These are phyloP conservation scores for Xylaria sp. DNA, from an alignment of 2,329 filamentous ascomycete genomes.

Conservation along the genomic window DNA sequence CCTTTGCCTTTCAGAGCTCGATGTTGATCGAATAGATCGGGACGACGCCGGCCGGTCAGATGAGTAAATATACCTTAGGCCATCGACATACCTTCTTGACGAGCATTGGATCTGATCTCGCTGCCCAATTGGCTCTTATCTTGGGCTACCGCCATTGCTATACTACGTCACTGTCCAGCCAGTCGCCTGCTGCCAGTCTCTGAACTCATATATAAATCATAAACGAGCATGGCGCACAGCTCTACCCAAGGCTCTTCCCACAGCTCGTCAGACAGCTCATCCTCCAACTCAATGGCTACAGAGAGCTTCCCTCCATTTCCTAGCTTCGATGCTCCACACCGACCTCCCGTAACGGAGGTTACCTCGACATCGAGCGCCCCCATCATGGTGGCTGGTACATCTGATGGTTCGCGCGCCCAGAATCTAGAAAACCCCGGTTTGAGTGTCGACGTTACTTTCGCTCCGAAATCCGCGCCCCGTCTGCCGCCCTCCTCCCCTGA, in stretches of 20 bases:
- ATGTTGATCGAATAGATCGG: not conserved
- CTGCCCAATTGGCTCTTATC: not conserved
- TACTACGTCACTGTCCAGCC: not conserved
- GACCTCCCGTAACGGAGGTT: conserved; percentile 22
- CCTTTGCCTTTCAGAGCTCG: not conserved
- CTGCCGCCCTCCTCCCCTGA: conserved; percentile 35
- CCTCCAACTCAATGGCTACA: conserved; percentile 40
- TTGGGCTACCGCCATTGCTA: not conserved
- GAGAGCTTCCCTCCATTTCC: conserved; percentile 42
- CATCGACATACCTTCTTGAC: not conserved
- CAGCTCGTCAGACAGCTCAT: conserved; percentile 22
- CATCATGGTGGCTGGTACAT: conserved; percentile 14
- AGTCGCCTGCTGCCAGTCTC: not conserved
- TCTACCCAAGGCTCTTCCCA: conserved; percentile 9
- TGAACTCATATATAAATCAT: not conserved
- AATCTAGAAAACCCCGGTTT: conserved; percentile 43
- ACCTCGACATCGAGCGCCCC: conserved; percentile 33
- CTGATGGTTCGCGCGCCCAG: conserved; percentile 18
- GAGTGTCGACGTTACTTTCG: conserved; percentile 39
- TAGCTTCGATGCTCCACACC: conserved; percentile 22
- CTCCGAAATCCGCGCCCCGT: conserved; percentile 30
- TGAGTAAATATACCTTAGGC: not conserved
- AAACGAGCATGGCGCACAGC: conserved; percentile 37
- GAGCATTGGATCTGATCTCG: not conserved
- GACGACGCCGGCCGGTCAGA: not conserved